Base-by-base conservation (phyloP, 108 stramenopile species). In the Conticribra guillardii region DNA sequence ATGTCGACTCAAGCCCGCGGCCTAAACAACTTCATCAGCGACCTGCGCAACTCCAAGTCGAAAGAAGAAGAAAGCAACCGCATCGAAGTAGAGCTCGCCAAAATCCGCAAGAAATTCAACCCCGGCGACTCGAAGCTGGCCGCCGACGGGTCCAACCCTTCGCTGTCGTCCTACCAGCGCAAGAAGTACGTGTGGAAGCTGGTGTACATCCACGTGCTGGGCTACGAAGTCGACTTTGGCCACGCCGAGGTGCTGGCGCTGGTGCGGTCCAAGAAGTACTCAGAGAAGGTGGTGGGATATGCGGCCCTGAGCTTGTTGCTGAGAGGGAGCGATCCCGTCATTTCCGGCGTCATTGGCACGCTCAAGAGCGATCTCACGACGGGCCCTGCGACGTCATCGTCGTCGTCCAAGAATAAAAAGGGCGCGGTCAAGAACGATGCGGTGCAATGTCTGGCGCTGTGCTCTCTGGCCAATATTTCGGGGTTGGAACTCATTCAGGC, bases 161-260 rank as follows among this genome's bases (percentile, higher is more conserved):
- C 86, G 19, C 80, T 98, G 18, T 86, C 85, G 33, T 84, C 91
- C 32, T 99, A 99, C 72, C 89, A 96, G 60, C 78, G 94, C 11
- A 98, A 97, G 80, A 99, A 98, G 80, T 99, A 99, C 80, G 96
- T 98, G 32, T 99, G 98, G 98, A 99, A 99, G 82, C 81, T 99
- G 27, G 96, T 97, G 8, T 99, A 99, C 83, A 98, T 98, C 67
- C 96, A 92, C 76, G 95, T 98, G 62, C 71, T 99, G 56, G 99
- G 99, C 44, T 99, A 99, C 67, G 99, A 99, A 71, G 98, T 99
- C 17, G 98, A 99, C 69, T 98, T 99, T 84, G 99, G 99, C 21
- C 96, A 98, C 74, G 84, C 96, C 67, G 97, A 98, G 78, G 94
- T 98, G 28, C 72, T 98, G 50, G 82, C 87, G 11, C 75, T 99